Evolutionary conservation across 2,329 filamentous ascomycete species (phyloP), one percentile per base, ranked within the genome.

Genomic region (Talaromyces sp.): DNA sequence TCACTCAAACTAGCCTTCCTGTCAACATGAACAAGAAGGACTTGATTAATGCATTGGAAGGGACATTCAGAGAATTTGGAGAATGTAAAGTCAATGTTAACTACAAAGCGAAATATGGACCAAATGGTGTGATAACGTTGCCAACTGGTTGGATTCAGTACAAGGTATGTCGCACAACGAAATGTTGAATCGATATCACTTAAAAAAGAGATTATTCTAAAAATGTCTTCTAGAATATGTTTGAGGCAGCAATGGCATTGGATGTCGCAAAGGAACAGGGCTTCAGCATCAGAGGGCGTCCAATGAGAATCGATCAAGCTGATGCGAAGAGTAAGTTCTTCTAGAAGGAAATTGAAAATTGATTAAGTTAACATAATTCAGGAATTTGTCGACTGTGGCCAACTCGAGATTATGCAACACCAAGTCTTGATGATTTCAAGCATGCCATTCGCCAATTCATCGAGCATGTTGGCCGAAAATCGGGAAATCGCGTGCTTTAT

Each of bases 71-170:
- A 9, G 1, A 15, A 7, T 56, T 57, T 19, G 39, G 50, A 13
- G 37, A n/a, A 27, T 63, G 41, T n/a, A 17, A 35, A 37, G 50
- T 63, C 7, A 63, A 63, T 27, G 39, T 63, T 35, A 25, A 17
- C 15, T 63, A 50, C 50, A 57, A 27, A 25, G 7, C 8, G 3
- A 59, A 33, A 15, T 22, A 0, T 9, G 39, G 56, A n/a, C 7
- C 19, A 3, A 6, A 27, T 17, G 39, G 50, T 27, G 4, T 33
- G 10, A 63, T 9, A 27, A 15, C 39, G 3, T 25, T 63, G 19
- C 61, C 61, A 15, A 63, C 61, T 25, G 61, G 61, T 19, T 63
- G 61, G 61, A 37, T 63, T 37, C 61, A 57, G 27, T 63, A 47
- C 41, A 27, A 19, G 60, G 60, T 62, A 41, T 43, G 45, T n/a